These are phyloP conservation scores for Harringtonia aguacate DNA, from an alignment of 2,329 filamentous ascomycete species.

Conservation along the genomic window DNA sequence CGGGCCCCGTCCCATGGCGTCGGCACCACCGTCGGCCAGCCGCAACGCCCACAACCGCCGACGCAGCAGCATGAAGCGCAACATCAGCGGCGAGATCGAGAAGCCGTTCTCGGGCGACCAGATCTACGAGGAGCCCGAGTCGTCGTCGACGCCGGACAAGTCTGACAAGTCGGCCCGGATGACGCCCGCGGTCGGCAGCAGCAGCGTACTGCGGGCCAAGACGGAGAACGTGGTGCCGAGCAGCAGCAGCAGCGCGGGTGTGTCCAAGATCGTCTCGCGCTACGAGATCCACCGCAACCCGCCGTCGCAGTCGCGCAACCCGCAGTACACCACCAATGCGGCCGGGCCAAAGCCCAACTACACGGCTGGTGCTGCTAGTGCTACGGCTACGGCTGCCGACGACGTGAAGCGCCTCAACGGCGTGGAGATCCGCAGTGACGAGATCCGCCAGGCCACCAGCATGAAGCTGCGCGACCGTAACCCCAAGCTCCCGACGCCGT, in stretches of 20 bases:
- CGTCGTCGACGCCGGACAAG: conserved; percentile 20
- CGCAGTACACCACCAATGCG: conserved; percentile 64
- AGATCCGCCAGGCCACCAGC: conserved; percentile 83
- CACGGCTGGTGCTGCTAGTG: background rate
- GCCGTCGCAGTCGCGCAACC: conserved; percentile 71
- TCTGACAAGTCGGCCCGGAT: too few relatives aligned
- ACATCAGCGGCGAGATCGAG: conserved; percentile 57
- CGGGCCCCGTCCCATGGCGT: conserved; percentile 14
- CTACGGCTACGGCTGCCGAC: conserved; percentile 14
- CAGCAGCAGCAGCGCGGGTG: conserved; percentile 13
- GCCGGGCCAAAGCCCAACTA: conserved; percentile 10
- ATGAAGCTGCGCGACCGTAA: conserved; percentile 83
- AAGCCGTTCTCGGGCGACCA: conserved; percentile 64
- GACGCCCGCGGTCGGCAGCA: too few relatives aligned
- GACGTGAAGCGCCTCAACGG: conserved; percentile 59
- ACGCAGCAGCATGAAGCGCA: conserved; percentile 57
- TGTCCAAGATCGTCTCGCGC: conserved; percentile 28
- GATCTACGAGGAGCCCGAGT: conserved; percentile 81
- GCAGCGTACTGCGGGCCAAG: conserved; percentile 36
- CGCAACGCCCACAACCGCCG: conserved; percentile 28
- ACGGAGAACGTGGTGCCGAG: conserved; percentile 55
- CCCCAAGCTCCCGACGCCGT: conserved; percentile 75
- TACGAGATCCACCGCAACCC: conserved; percentile 72
- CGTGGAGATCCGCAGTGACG: conserved; percentile 73
- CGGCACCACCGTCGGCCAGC: conserved; percentile 12